Percentiles rank a stretch among this genome's conserved stretches.
phyloP scores from a whole-genome alignment of 805 yeast species.

The Pichia thaimueangensis region DNA sequence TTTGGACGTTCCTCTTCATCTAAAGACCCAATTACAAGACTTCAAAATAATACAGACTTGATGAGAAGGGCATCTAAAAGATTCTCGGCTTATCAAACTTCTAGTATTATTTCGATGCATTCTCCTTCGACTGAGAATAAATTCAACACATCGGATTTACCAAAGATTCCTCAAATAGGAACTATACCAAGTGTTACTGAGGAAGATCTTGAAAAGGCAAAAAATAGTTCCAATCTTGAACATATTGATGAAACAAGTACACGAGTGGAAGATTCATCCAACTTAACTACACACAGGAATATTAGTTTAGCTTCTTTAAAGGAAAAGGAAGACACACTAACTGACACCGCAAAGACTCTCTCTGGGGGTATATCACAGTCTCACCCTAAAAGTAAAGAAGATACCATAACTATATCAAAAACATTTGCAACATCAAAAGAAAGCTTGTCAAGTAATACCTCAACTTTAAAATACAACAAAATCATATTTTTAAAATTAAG shows the following conservation, averaged over 20 bases:
- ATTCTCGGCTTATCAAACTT: conserved; percentile 79
- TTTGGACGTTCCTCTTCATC: conserved; percentile 3
- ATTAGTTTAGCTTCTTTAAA: not conserved
- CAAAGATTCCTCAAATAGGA: conserved; percentile 18
- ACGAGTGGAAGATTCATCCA: not conserved
- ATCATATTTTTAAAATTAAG: conserved; percentile 45
- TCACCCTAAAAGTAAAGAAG: too few species aligned
- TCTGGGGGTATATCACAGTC: not conserved
- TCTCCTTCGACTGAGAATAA: conserved; percentile 7
- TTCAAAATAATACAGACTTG: conserved; percentile 76
- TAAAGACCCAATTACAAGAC: conserved; percentile 64
- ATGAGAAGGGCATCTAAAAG: conserved; percentile 92
- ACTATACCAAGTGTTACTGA: conserved; percentile 5
- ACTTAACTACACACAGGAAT: too few species aligned
- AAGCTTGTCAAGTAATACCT: too few species aligned
- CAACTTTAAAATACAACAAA: not conserved
- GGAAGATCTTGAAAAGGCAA: conserved; percentile 8
- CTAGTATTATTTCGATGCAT: conserved; percentile 26
- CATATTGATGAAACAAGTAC: conserved; percentile 1
- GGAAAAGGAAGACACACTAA: not conserved
- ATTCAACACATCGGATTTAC: conserved; percentile 11
- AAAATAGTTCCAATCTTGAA: not conserved
- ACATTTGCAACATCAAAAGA: not conserved
- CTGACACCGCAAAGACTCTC: conserved; percentile 2
- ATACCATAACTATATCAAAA: too few species aligned